Percentiles rank a stretch among this genome's conserved stretches.
These are phyloP conservation scores for Zymoseptoria tritici DNA, from an alignment of 2,329 filamentous ascomycete genomes.

Conservation along the genomic window DNA sequence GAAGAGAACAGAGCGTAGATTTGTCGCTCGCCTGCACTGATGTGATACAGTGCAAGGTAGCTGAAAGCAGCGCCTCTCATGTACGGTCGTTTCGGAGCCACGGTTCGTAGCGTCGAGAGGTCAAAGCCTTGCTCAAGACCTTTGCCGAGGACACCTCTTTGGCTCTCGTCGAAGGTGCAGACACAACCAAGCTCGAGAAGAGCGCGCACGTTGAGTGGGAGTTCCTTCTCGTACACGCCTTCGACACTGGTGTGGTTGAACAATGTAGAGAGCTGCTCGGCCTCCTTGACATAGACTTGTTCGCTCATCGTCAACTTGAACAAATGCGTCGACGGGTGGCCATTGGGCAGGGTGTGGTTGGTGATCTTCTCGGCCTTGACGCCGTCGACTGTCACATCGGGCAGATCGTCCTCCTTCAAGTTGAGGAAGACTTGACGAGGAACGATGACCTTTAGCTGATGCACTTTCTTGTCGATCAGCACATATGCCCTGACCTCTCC, in stretches of 20 bases:
- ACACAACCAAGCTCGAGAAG: constrained; percentile 82
- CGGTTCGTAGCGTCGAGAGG: constrained; percentile 63
- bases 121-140: constrained; percentile 93
- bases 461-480: constrained; percentile 86
- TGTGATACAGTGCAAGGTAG: constrained; percentile 89
- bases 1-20: constrained; percentile 93
- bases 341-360: constrained; percentile 87
- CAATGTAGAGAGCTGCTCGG: constrained; percentile 70
- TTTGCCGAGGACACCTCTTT: constrained; percentile 83
- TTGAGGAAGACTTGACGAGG: constrained; percentile 88
- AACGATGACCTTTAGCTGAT: constrained; percentile 80
- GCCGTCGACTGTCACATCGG: constrained; percentile 76
- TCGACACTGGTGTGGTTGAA: constrained; percentile 93
- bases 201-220: constrained; percentile 79
- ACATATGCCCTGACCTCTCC: constrained; percentile 85
- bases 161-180: constrained; percentile 87
- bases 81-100: constrained; percentile 63
- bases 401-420: constrained; percentile 76
- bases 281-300: constrained; percentile 75
- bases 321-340: constrained; percentile 84
- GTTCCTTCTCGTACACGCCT: constrained; percentile 90
- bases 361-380: constrained; percentile 91
- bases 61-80: constrained; percentile 60
- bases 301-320: constrained; percentile 91
- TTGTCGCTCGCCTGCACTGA: constrained; percentile 81